Percentiles rank a stretch among this genome's conserved stretches.
Conservation (phyloP, 805 yeast genomes). For the Yamadazyma endophytica region DNA sequence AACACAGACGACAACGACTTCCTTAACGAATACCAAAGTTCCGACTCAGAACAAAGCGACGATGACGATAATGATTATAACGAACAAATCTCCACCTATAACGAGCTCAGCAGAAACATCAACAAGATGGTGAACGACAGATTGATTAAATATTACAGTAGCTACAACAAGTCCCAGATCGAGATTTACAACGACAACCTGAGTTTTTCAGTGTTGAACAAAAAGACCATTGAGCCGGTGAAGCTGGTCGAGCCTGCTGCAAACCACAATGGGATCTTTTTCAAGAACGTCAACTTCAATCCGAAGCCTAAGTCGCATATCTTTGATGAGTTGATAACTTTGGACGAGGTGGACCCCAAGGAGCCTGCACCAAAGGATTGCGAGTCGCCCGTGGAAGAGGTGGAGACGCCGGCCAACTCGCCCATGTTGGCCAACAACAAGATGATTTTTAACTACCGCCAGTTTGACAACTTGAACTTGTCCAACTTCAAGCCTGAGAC, state of each 20-base stretch:
- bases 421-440: constrained; percentile 13
- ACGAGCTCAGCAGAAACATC: constrained; percentile 24
- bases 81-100: constrained; percentile 8
- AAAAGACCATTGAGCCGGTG: no score
- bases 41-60: constrained; percentile 1
- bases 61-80: constrained; percentile 4
- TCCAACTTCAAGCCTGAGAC: constrained; percentile 19
- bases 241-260: no score
- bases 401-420: constrained; percentile 7
- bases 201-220: no score
- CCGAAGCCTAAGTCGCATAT: constrained; percentile 23
- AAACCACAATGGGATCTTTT: no score
- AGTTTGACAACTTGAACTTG: constrained; percentile 30
- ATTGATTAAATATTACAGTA: constrained; percentile 28
- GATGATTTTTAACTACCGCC: constrained; percentile 37
- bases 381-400: no score
- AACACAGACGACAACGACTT: constrained; percentile 3
- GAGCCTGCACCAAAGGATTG: no score
- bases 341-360: constrained; percentile 16
- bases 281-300: constrained; percentile 31
- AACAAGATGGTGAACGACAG: constrained; percentile 37
- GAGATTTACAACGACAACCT: no score
- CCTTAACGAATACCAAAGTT: not conserved
- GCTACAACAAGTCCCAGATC: no score
- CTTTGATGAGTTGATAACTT: constrained; percentile 29